These are phyloP conservation scores for Acer campestre DNA, from an alignment of 345 rosid species.

Conservation along the genomic window DNA sequence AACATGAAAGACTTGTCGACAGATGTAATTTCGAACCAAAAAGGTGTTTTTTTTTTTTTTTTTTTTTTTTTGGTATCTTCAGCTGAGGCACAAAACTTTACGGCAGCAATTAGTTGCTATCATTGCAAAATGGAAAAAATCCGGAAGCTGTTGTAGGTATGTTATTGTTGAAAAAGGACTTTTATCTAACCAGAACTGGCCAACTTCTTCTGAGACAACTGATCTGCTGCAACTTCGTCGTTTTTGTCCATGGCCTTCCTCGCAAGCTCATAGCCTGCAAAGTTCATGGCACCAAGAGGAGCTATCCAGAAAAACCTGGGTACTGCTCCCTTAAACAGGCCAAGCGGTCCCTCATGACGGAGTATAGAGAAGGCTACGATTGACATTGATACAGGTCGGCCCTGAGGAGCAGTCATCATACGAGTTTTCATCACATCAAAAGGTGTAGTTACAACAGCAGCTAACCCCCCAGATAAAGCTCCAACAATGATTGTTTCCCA, in stretches of 20 bases:
- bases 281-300: slow-evolving; percentile 99
- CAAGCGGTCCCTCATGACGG: slow-evolving; percentile 92
- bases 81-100: slow-evolving; percentile 29
- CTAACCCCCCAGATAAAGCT: slow-evolving; percentile 92
- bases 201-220: slow-evolving; percentile 41
- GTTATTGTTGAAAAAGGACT: background rate
- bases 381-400: slow-evolving; percentile 77
- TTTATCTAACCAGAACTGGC: slow-evolving; percentile 32
- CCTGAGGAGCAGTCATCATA: slow-evolving; percentile 96
- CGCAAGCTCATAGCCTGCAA: slow-evolving; percentile 94
- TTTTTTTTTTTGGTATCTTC: background rate
- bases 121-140: slow-evolving; percentile 2
- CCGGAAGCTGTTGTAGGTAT: background rate
- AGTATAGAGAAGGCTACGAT: slow-evolving; percentile 71
- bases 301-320: slow-evolving; percentile 99
- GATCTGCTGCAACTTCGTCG: slow-evolving; percentile 40
- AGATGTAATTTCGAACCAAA: slow-evolving; percentile 25
- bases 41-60: slow-evolving; percentile 4
- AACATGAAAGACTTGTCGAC: slow-evolving; percentile 33
- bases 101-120: slow-evolving; percentile 16
- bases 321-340: slow-evolving; percentile 89
- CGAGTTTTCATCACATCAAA: slow-evolving; percentile 98
- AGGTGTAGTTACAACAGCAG: slow-evolving; percentile 88
- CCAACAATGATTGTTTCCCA: slow-evolving; percentile 93
- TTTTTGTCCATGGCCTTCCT: slow-evolving; percentile 84